Conservation (phyloP, 495 filamentous ascomycete species). For the Astrothelium subdiscretum region DNA sequence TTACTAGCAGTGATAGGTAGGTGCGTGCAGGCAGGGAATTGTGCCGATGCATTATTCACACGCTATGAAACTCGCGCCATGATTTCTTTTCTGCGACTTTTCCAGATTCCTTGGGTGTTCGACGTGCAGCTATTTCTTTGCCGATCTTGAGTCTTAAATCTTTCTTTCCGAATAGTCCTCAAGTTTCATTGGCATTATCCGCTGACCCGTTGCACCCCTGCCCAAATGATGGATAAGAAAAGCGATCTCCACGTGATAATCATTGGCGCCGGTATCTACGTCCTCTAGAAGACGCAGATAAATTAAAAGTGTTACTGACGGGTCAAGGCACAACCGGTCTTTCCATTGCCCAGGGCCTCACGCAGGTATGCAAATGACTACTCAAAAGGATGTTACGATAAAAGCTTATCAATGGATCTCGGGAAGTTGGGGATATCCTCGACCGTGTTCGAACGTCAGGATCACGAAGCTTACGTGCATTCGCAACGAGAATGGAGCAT, state of each 20-base stretch:
- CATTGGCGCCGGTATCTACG: neutral
- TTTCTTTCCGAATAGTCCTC: too few species aligned
- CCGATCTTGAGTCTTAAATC: too few species aligned
- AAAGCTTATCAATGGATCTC: conserved; percentile 6
- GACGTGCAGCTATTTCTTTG: too few species aligned
- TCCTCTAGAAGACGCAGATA: neutral
- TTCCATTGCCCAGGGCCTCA: conserved; percentile 36
- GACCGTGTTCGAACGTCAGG: conserved; percentile 36
- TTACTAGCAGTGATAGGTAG: too few species aligned
- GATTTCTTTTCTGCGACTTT: too few species aligned
- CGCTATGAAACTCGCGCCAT: too few species aligned
- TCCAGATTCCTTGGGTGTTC: too few species aligned
- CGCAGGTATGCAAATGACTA: conserved; percentile 23
- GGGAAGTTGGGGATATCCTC: conserved; percentile 35
- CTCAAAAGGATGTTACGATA: neutral
- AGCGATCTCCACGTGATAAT: neutral
- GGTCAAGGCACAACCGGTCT: conserved; percentile 30
- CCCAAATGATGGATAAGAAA: neutral
- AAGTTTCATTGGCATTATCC: neutral
- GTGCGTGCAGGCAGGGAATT: too few species aligned
- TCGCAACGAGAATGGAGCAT: conserved; percentile 44
- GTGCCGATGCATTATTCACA: too few species aligned
- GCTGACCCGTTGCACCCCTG: neutral
- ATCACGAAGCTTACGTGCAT: conserved; percentile 18
- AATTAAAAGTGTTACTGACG: neutral